phyloP scores from a whole-genome alignment of 208 protist genomes.

The Acanthamoeba sp. region DNA sequence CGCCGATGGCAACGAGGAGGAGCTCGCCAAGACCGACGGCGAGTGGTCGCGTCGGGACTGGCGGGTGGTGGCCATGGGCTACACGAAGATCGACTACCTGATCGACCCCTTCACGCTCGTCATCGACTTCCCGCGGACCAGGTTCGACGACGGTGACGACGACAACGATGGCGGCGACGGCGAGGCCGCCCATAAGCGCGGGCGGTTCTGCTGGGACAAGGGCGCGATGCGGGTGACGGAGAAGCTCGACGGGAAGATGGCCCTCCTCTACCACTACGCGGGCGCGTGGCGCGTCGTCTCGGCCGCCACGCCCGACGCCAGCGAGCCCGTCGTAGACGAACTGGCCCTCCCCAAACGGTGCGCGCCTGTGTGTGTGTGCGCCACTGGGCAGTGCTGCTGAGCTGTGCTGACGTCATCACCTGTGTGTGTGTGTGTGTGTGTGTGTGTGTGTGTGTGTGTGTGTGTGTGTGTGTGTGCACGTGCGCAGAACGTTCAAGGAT shows the following conservation, averaged over 20 bases:
- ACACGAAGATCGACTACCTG: constrained; percentile 52
- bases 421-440: too few relatives aligned
- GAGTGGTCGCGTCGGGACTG: not conserved
- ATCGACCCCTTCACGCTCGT: constrained; percentile 53
- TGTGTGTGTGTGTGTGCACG: not conserved
- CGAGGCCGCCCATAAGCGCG: not conserved
- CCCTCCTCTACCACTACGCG: constrained; percentile 37
- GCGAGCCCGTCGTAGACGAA: not conserved
- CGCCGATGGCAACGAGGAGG: not conserved
- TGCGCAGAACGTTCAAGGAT: constrained; percentile 45
- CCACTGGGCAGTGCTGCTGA: too few relatives aligned
- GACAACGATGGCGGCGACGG: not conserved
- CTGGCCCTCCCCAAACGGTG: constrained; percentile 4
- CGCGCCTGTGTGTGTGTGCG: not conserved
- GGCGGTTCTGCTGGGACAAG: constrained; percentile 13
- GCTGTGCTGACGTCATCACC: too few relatives aligned
- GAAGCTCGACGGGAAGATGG: constrained; percentile 68
- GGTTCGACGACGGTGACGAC: not conserved
- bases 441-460: not conserved
- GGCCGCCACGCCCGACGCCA: not conserved
- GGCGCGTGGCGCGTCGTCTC: not conserved
- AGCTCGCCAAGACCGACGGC: not conserved
- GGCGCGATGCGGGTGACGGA: not conserved
- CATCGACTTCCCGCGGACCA: constrained; percentile 21
- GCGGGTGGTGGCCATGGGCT: not conserved